A percentile compares a stretch with the other conserved stretches of the same genome.
phyloP scores from a whole-genome alignment of 805 yeast genomes.

The Metschnikowia reukaufii region DNA sequence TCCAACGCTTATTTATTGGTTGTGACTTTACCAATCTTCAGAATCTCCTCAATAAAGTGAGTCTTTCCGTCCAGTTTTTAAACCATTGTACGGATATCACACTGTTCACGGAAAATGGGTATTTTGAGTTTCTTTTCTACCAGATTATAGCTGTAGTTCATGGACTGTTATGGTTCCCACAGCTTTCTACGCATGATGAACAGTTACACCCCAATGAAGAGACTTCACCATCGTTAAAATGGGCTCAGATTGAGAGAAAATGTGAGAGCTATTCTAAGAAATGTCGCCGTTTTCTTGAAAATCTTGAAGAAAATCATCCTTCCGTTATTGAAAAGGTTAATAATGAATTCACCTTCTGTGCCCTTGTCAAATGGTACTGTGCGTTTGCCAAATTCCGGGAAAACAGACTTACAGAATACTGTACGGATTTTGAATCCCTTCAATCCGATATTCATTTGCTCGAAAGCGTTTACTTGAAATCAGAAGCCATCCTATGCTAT shows the following conservation, averaged over 20 bases:
- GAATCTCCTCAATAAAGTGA: conserved; percentile 20
- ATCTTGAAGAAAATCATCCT: conserved; percentile 5
- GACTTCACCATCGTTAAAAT: conserved; percentile 6
- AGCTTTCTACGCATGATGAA: conserved; percentile 7
- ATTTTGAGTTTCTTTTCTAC: conserved; percentile 30
- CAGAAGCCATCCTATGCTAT: conserved; percentile 25
- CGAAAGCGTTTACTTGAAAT: conserved; percentile 2
- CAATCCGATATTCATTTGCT: conserved; percentile 4
- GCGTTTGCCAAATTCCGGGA: conserved; percentile 27
- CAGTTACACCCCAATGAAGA: conserved; percentile 1
- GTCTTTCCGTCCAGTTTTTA: conserved; percentile 23
- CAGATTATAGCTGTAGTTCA: conserved; percentile 25
- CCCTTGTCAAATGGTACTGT: conserved; percentile 24
- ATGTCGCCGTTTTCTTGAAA: conserved; percentile 20
- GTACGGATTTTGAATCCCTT: conserved; percentile 23
- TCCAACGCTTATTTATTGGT: conserved; percentile 17
- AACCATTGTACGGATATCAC: conserved; percentile 25
- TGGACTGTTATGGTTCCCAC: conserved; percentile 25
- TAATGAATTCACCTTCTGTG: conserved; percentile 25
- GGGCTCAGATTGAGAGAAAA: conserved; percentile 23
- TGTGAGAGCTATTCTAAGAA: conserved; percentile 25
- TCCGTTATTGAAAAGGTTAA: conserved; percentile 3
- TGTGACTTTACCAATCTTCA: conserved; percentile 22
- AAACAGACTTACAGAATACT: conserved; percentile 27
- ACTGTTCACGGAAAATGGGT: conserved; percentile 25